phyloP scores from a whole-genome alignment of 106 monocot species.

The Phalaenopsis equestris region DNA sequence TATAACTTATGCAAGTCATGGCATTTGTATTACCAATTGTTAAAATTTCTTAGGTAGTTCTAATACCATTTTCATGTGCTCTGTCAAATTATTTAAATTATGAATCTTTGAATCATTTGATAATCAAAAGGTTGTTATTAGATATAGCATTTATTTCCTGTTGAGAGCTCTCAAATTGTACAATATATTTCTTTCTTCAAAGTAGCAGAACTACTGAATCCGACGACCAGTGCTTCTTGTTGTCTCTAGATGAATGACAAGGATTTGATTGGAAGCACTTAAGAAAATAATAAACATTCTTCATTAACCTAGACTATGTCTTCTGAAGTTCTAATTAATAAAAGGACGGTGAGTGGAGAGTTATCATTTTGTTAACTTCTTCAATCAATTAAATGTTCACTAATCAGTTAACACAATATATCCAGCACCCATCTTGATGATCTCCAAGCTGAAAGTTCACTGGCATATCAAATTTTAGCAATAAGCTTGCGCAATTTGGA shows the following conservation, averaged over 20 bases:
- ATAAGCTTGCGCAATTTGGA: neutral
- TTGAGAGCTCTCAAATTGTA: neutral
- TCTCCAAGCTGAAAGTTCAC: neutral
- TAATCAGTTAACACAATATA: neutral
- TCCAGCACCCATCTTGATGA: neutral
- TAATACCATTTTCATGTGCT: slow-evolving; percentile 13
- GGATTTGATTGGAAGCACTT: neutral
- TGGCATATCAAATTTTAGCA: neutral
- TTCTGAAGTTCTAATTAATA: neutral
- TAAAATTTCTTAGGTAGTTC: slow-evolving; percentile 26
- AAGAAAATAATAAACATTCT: neutral
- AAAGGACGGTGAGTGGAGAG: neutral
- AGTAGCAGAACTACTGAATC: neutral
- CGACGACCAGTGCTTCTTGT: neutral
- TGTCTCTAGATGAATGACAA: neutral
- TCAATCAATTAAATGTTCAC: neutral
- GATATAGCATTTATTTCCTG: neutral
- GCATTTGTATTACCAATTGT: slow-evolving; percentile 26
- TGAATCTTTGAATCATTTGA: slow-evolving; percentile 15
- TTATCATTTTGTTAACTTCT: neutral
- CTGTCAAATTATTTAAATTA: slow-evolving; percentile 11
- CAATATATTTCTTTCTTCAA: neutral
- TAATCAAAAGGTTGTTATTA: neutral
- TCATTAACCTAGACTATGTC: neutral
- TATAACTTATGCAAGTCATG: slow-evolving; percentile 20